Conservation (phyloP, 192 early-diverging fungal genomes). For the Bifiguratus adelaidae region DNA sequence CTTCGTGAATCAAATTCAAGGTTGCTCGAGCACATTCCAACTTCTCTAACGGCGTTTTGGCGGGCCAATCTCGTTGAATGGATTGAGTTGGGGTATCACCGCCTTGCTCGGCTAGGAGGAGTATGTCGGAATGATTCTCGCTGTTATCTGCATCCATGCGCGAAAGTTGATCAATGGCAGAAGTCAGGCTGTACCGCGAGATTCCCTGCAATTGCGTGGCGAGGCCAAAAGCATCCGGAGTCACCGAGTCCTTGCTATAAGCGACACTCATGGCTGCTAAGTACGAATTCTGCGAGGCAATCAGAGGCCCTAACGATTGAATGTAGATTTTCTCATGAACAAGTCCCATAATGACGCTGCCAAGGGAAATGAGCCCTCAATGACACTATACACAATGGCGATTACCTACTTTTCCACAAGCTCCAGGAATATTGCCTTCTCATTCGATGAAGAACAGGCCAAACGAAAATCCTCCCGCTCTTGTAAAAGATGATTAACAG, state of each 20-base stretch:
- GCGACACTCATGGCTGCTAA: conserved; percentile 17
- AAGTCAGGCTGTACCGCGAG: conserved; percentile 14
- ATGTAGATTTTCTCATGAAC: conserved; percentile 43
- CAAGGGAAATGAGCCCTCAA: background rate
- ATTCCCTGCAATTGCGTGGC: conserved; percentile 20
- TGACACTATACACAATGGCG: background rate
- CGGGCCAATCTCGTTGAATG: too few relatives aligned
- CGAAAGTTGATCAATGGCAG: conserved; percentile 22
- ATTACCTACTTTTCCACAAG: conserved; percentile 36
- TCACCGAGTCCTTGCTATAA: conserved; percentile 24
- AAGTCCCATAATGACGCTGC: conserved; percentile 33
- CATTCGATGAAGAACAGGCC: conserved; percentile 19
- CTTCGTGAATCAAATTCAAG: conserved; percentile 26
- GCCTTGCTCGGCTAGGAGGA: conserved; percentile 1
- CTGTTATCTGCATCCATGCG: conserved; percentile 8
- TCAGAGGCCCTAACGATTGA: conserved; percentile 28
- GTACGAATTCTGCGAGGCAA: conserved; percentile 24
- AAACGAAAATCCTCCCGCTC: background rate
- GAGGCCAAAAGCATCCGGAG: conserved; percentile 20
- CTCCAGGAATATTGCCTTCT: conserved; percentile 30
- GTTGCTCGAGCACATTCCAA: conserved; percentile 26
- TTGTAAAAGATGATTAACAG: background rate
- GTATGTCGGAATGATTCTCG: background rate
- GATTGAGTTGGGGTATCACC: conserved; percentile 7
- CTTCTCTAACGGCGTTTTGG: conserved; percentile 39